Base-by-base conservation (phyloP, 805 yeast species). In the Myxozyma neotropica region DNA sequence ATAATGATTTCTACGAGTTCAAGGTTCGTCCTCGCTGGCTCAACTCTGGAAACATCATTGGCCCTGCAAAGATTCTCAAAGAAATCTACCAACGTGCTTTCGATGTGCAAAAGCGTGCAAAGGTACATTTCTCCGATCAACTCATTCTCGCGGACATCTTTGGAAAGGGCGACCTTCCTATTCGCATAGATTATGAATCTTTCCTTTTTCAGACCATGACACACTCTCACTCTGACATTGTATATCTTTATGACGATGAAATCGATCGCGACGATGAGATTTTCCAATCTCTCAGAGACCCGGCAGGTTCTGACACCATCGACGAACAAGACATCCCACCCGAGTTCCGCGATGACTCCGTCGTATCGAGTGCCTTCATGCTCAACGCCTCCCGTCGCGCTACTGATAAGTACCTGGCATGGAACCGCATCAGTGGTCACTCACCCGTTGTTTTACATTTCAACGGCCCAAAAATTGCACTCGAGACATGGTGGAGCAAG, bases 121-220 rank as follows among this genome's bases (percentile, higher is more conserved):
- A 43, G 12, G 36, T 42, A 5, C 61, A 49, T 23, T 61, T 52
- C 36, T 61, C 65, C 2, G 66, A 63, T 31, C 66, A 63, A 44
- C 62, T 60, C 6, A 57, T 63, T 46, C 29, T 63, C 24, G 61
- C 66, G 17, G 66, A 59, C 35, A 61, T 63, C 31, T 63, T 21
- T 26, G 66, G 66, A 15, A 35, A 56, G 42, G 57, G 39, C 35
- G 66, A 61, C 27, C 46, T 57, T 5, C 65, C 65, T 17, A 61
- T 63, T 29, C 52, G 58, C 7, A 42, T 63, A 24, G 66, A 63
- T 35, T 61, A 47, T 44, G 65, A 61, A 23, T 56, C 62, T 23
- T 47, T 39, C 35, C 53, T 63, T 6, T 63, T 63, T 53, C 66
- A 63, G 57, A 60, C 66, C n/a, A 57, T 63, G 64, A 61, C 65